Evolutionary conservation across 805 yeast genomes (phyloP).

Genomic region (Myxozyma neglecta): DNA sequence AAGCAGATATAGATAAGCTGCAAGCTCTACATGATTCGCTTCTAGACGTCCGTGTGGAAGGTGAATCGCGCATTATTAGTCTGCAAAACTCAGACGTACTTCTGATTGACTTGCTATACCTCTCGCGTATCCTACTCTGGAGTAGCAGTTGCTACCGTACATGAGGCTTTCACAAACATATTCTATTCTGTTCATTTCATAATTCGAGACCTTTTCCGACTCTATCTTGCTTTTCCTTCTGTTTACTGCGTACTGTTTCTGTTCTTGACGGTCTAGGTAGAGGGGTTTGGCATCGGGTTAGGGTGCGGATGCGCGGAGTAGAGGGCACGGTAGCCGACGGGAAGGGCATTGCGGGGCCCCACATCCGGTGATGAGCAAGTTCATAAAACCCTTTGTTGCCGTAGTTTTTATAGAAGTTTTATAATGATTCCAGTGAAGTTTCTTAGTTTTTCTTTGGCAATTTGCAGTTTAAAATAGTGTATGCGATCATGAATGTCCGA

Average conservation of each 20-base stretch:
- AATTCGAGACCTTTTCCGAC: neutral
- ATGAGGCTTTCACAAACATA: neutral
- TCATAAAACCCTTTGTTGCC: neutral
- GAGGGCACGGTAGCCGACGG: slow-evolving; percentile 4
- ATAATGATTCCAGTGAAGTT: neutral
- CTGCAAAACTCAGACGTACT: neutral
- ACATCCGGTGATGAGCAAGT: neutral
- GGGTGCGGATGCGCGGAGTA: slow-evolving; percentile 8
- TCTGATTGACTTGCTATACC: neutral
- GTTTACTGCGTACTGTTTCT: neutral
- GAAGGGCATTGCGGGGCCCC: neutral
- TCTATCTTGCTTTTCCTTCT: neutral
- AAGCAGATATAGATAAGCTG: neutral
- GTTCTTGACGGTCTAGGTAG: neutral
- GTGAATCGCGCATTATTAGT: neutral
- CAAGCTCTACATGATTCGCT: neutral
- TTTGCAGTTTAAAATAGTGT: neutral
- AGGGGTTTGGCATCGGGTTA: slow-evolving; percentile 8
- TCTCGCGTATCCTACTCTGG: neutral
- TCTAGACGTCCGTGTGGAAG: neutral
- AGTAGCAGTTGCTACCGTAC: neutral
- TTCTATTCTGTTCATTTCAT: neutral
- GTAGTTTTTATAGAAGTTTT: neutral
- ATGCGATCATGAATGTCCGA: neutral
- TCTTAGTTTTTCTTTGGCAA: neutral